Conservation (phyloP, 495 filamentous ascomycete genomes). For the Cercophora sp. region DNA sequence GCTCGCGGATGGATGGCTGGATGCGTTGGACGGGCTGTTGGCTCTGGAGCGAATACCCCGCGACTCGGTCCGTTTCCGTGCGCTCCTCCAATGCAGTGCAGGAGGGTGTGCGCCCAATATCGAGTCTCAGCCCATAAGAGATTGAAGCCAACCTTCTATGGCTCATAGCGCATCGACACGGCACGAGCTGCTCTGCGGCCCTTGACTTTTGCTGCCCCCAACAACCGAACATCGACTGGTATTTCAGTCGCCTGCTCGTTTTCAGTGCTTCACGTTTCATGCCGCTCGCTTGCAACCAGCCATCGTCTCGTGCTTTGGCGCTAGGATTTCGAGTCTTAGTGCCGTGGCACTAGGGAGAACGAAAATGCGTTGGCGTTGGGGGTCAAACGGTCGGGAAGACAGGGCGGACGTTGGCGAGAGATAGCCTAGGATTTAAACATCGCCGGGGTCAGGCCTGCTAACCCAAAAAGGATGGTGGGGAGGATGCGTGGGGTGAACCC, state of each 20-base stretch:
- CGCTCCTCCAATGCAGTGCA: background rate
- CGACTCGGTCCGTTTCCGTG: background rate
- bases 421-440: background rate
- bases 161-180: background rate
- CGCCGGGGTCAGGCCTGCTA: background rate
- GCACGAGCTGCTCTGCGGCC: conserved; percentile 1
- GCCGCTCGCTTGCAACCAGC: too few species aligned
- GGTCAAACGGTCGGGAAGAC: background rate
- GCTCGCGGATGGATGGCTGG: background rate
- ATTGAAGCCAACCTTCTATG: background rate
- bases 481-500: conserved; percentile 9
- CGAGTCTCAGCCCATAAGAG: conserved; percentile 2
- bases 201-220: background rate
- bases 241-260: too few species aligned
- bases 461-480: conserved; percentile 12
- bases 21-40: too few species aligned
- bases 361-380: background rate
- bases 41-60: too few species aligned
- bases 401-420: background rate
- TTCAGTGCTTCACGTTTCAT: too few species aligned
- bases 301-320: too few species aligned
- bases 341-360: too few species aligned
- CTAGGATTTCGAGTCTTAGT: too few species aligned
- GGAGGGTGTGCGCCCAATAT: conserved; percentile 4
- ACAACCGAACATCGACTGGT: background rate